These are phyloP conservation scores for Eimeria zaria DNA, from an alignment of 169 alveolate species.

Conservation along the genomic window DNA sequence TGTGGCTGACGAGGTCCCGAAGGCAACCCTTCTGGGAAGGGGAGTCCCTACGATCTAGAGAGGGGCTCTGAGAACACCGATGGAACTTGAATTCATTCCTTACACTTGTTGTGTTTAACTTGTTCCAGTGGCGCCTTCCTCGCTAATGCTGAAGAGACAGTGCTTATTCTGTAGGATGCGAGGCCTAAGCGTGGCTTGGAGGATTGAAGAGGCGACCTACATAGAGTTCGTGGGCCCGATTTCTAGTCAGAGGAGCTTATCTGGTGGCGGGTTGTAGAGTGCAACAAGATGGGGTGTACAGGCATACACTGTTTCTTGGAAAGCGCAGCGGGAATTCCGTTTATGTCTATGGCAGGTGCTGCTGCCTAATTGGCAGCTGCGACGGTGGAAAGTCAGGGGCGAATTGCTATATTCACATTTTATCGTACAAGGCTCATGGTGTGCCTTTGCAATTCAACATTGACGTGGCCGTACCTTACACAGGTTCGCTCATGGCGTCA, in stretches of 20 bases:
- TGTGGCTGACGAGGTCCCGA: neutral
- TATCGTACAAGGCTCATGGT: too few species aligned
- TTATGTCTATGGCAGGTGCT: neutral
- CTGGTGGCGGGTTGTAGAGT: neutral
- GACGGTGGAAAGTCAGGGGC: too few species aligned
- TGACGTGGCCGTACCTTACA: too few species aligned
- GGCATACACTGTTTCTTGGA: neutral
- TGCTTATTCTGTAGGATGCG: neutral
- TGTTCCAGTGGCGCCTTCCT: neutral
- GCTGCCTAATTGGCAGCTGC: too few species aligned
- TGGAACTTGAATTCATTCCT: neutral
- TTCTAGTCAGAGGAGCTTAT: neutral
- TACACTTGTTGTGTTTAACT: too few species aligned
- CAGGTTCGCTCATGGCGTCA: too few species aligned
- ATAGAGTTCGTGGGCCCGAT: neutral
- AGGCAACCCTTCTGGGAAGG: neutral
- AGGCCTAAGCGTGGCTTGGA: neutral
- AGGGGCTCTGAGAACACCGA: neutral
- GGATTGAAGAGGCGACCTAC: neutral
- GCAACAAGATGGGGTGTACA: neutral
- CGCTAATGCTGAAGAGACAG: neutral
- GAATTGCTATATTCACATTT: too few species aligned
- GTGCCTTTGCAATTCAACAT: too few species aligned
- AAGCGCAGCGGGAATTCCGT: neutral
- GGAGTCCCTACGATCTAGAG: neutral